Conservation (phyloP, 2,329 filamentous ascomycete species). For the Paracoccidioides lutzii region DNA sequence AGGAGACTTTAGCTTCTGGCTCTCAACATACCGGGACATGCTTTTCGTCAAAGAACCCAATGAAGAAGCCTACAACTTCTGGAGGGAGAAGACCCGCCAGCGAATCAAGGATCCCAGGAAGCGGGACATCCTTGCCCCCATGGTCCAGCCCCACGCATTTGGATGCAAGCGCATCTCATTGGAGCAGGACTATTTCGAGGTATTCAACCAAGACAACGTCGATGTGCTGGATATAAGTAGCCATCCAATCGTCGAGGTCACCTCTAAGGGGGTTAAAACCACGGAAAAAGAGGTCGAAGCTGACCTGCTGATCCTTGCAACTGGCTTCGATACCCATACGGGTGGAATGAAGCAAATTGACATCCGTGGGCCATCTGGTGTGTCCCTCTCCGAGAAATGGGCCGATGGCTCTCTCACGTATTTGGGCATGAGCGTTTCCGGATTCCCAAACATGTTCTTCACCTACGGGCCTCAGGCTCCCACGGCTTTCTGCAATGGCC, state of each 20-base stretch:
- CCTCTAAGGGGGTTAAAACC: slow-evolving; percentile 28
- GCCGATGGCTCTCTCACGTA: slow-evolving; percentile 25
- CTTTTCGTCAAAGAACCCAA: slow-evolving; percentile 38
- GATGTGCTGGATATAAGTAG: slow-evolving; percentile 34
- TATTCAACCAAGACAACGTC: slow-evolving; percentile 36
- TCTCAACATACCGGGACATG: slow-evolving; percentile 40
- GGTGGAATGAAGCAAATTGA: slow-evolving; percentile 26
- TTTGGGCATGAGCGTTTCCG: slow-evolving; percentile 16
- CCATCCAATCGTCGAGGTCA: slow-evolving; percentile 30
- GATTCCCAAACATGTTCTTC: slow-evolving; percentile 40
- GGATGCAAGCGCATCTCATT: slow-evolving; percentile 40
- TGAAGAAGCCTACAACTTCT: slow-evolving; percentile 42
- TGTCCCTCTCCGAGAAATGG: slow-evolving; percentile 25
- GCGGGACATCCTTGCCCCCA: slow-evolving; percentile 42
- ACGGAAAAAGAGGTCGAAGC: slow-evolving; percentile 25
- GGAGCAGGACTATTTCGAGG: slow-evolving; percentile 41
- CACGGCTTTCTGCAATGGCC: slow-evolving; percentile 44
- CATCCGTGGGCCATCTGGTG: slow-evolving; percentile 18
- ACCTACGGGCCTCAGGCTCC: slow-evolving; percentile 45
- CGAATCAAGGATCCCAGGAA: slow-evolving; percentile 40
- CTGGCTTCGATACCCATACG: slow-evolving; percentile 30
- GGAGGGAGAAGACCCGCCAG: slow-evolving; percentile 39
- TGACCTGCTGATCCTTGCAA: slow-evolving; percentile 30
- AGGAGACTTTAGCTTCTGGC: slow-evolving; percentile 44
- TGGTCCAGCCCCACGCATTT: slow-evolving; percentile 41